A percentile compares a stretch with the other conserved stretches of the same genome.
Evolutionary conservation across 495 filamentous ascomycete species (phyloP).

Genomic region (Poronia punctata): DNA sequence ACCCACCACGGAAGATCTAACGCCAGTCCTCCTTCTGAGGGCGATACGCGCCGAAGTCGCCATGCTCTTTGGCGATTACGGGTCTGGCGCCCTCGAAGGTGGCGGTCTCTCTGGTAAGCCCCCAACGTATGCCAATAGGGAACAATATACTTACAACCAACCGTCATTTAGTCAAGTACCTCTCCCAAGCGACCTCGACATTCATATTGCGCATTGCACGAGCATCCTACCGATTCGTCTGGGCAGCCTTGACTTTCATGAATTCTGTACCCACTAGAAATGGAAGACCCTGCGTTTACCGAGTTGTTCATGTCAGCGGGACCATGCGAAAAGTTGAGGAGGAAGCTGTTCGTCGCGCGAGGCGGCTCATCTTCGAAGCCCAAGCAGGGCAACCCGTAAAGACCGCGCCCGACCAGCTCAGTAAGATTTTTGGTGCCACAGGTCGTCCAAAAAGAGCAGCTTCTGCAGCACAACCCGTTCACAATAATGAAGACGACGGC

Average conservation of each 20-base stretch:
- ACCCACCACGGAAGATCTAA: constrained; percentile 63
- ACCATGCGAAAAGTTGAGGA: constrained; percentile 91
- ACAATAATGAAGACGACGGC: constrained; percentile 41
- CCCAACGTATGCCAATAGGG: neutral
- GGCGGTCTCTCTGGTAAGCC: constrained; percentile 16
- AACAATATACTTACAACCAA: no score
- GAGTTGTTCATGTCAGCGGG: constrained; percentile 86
- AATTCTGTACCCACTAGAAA: constrained; percentile 55
- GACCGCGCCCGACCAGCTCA: constrained; percentile 25
- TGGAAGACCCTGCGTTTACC: constrained; percentile 61
- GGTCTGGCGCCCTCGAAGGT: constrained; percentile 63
- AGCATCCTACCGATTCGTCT: constrained; percentile 74
- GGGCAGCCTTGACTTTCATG: constrained; percentile 83
- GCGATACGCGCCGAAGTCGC: constrained; percentile 62
- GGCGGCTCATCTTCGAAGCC: constrained; percentile 59
- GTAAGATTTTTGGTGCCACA: constrained; percentile 32
- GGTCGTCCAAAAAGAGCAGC: constrained; percentile 27
- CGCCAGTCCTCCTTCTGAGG: constrained; percentile 53
- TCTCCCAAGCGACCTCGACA: constrained; percentile 86
- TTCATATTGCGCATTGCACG: constrained; percentile 79
- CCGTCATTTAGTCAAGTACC: constrained; percentile 87
- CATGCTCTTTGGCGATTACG: constrained; percentile 85
- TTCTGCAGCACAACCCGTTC: constrained; percentile 35
- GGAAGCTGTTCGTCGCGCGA: constrained; percentile 72
- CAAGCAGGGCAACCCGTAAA: constrained; percentile 36